phyloP scores from a whole-genome alignment of 2,329 filamentous ascomycete genomes.

The Daldinia sp. region DNA sequence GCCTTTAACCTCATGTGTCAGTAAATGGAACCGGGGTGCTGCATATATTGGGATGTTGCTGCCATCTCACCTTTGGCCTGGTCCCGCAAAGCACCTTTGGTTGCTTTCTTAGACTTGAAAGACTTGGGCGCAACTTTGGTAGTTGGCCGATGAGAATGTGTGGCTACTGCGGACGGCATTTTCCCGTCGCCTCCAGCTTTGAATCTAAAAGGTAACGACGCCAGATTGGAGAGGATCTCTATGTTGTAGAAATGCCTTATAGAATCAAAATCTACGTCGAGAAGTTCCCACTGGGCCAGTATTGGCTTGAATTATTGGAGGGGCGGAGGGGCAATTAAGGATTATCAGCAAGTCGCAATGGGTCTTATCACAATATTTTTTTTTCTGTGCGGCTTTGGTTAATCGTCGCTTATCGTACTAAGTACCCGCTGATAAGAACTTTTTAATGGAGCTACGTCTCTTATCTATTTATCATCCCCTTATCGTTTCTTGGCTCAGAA shows the following conservation, averaged over 20 bases:
- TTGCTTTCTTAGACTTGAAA: constrained; percentile 92
- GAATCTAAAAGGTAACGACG: constrained; percentile 85
- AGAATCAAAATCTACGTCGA: constrained; percentile 3
- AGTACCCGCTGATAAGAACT: constrained; percentile 30
- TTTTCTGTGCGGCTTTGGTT: constrained; percentile 32
- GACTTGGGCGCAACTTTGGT: constrained; percentile 90
- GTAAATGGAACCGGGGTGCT: not conserved
- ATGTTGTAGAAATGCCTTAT: not conserved
- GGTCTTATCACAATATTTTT: constrained; percentile 37
- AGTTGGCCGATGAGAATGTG: constrained; percentile 90
- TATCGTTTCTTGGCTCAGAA: constrained; percentile 24
- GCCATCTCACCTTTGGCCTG: constrained; percentile 77
- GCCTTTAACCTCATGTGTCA: constrained; percentile 62
- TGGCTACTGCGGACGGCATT: constrained; percentile 77
- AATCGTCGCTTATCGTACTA: constrained; percentile 32
- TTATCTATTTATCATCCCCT: constrained; percentile 34
- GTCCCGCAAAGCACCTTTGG: constrained; percentile 88
- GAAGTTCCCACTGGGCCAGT: not conserved
- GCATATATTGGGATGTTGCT: not conserved
- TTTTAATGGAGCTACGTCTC: constrained; percentile 29
- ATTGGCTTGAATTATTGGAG: constrained; percentile 31
- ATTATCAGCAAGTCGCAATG: constrained; percentile 18
- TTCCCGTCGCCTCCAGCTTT: constrained; percentile 81
- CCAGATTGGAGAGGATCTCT: constrained; percentile 62
- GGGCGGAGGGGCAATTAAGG: constrained; percentile 41